A percentile compares a stretch with the other conserved stretches of the same genome.
phyloP scores from a whole-genome alignment of 805 yeast genomes.

The Lipomyces yamadae region DNA sequence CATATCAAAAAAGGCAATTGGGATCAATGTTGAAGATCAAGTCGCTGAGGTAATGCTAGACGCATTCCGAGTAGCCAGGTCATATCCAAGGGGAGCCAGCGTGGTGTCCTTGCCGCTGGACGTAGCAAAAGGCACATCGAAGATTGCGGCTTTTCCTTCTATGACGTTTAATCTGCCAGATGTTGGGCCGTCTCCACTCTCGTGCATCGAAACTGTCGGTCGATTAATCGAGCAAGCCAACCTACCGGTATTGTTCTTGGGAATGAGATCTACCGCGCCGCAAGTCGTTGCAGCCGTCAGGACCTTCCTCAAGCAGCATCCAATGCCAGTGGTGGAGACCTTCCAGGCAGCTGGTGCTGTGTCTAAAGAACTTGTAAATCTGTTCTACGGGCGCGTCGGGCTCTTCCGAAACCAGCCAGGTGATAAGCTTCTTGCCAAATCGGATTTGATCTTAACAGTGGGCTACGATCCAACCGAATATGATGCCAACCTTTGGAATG shows the following conservation, averaged over 20 bases:
- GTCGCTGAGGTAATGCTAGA: conserved; percentile 1
- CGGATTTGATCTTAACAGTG: neutral
- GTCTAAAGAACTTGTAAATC: neutral
- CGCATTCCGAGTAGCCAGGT: neutral
- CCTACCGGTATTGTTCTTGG: neutral
- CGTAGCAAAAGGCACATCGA: neutral
- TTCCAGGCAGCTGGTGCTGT: conserved; percentile 1
- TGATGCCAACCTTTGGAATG: neutral
- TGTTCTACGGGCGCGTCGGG: conserved; percentile 1
- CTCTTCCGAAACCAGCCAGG: conserved; percentile 4
- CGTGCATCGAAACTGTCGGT: neutral
- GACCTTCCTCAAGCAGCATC: neutral
- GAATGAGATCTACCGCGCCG: neutral
- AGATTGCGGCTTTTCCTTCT: neutral
- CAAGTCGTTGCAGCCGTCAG: neutral
- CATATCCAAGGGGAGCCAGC: neutral
- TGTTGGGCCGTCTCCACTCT: neutral
- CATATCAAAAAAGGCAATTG: neutral
- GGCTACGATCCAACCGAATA: conserved; percentile 1
- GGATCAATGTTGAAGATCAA: conserved; percentile 2
- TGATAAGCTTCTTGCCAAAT: neutral
- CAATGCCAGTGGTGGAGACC: conserved; percentile 1
- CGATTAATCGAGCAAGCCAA: neutral
- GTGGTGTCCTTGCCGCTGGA: conserved; percentile 4
- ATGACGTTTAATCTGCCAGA: neutral